phyloP scores from a whole-genome alignment of 805 yeast genomes.

The Cyberlindnera mycetangii region DNA sequence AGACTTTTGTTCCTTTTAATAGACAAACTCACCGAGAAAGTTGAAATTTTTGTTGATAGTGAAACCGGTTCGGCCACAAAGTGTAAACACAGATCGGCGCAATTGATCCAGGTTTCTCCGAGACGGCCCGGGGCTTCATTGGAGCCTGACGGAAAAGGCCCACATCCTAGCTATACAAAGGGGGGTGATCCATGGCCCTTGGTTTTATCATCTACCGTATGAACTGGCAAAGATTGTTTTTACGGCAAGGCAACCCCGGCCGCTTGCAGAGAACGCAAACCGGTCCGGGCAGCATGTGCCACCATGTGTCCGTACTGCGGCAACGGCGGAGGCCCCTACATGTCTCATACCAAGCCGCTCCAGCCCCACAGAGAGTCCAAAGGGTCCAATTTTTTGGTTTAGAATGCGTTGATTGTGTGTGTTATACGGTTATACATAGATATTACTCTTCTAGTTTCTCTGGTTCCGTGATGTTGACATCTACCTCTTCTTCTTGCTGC shows the following conservation, averaged over 20 bases:
- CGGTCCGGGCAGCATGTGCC: too few relatives aligned
- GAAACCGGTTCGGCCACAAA: slow-evolving; percentile 4
- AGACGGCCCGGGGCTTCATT: background rate
- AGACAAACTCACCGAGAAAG: background rate
- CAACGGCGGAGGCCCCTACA: too few relatives aligned
- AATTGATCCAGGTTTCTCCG: background rate
- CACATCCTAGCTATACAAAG: background rate
- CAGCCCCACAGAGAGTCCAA: too few relatives aligned
- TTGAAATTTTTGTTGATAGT: background rate
- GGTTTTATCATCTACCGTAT: too few relatives aligned
- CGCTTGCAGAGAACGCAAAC: too few relatives aligned
- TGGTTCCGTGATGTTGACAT: background rate
- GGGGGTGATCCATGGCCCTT: too few relatives aligned
- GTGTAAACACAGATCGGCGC: slow-evolving; percentile 3
- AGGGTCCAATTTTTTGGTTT: too few relatives aligned
- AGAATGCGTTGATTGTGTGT: background rate
- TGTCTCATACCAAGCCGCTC: too few relatives aligned
- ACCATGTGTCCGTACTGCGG: too few relatives aligned
- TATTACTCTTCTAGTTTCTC: background rate
- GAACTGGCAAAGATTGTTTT: too few relatives aligned
- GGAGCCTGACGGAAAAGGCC: background rate
- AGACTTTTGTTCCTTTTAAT: background rate
- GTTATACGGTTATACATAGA: too few relatives aligned
- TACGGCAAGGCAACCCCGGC: too few relatives aligned
- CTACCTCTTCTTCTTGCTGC: background rate